Percentiles rank a stretch among this genome's conserved stretches.
phyloP scores from a whole-genome alignment of 208 protist species.

The Trypanosoma theileri region DNA sequence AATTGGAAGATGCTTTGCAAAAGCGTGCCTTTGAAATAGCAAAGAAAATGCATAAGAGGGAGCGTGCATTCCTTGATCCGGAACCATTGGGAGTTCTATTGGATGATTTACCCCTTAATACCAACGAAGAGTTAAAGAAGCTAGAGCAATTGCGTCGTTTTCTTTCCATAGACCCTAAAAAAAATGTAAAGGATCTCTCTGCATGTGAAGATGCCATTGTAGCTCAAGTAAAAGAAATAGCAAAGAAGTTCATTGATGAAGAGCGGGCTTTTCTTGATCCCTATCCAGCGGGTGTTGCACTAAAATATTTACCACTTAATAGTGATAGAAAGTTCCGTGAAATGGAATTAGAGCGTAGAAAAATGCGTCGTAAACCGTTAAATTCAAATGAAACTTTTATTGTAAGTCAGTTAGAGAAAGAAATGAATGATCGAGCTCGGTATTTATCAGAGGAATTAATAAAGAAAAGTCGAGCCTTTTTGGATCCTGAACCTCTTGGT shows the following conservation, averaged over 20 bases:
- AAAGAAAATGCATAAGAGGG: conserved; percentile 58
- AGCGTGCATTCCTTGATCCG: conserved; percentile 81
- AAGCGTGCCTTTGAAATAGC: conserved; percentile 49
- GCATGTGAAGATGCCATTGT: conserved; percentile 63
- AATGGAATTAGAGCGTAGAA: conserved; percentile 56
- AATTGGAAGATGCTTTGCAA: conserved; percentile 56
- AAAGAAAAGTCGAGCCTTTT: too few relatives aligned
- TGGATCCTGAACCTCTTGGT: too few relatives aligned
- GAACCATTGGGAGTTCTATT: conserved; percentile 81
- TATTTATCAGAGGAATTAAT: too few relatives aligned
- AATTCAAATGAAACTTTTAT: not conserved
- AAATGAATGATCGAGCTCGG: conserved; percentile 64
- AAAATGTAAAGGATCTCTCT: conserved; percentile 52
- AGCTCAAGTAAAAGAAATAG: conserved; percentile 67
- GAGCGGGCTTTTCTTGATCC: conserved; percentile 82
- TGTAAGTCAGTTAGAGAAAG: conserved; percentile 53
- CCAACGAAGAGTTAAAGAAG: conserved; percentile 59
- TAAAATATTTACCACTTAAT: conserved; percentile 72
- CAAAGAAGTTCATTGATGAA: conserved; percentile 53
- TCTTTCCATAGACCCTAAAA: conserved; percentile 48
- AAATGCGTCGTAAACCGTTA: conserved; percentile 28
- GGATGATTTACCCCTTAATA: conserved; percentile 76
- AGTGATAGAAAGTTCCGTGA: conserved; percentile 66
- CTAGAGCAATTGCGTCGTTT: conserved; percentile 63
- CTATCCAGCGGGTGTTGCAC: conserved; percentile 67